Conservation (phyloP, 768 basidiomycete genomes). For the Amanita exitialis region DNA sequence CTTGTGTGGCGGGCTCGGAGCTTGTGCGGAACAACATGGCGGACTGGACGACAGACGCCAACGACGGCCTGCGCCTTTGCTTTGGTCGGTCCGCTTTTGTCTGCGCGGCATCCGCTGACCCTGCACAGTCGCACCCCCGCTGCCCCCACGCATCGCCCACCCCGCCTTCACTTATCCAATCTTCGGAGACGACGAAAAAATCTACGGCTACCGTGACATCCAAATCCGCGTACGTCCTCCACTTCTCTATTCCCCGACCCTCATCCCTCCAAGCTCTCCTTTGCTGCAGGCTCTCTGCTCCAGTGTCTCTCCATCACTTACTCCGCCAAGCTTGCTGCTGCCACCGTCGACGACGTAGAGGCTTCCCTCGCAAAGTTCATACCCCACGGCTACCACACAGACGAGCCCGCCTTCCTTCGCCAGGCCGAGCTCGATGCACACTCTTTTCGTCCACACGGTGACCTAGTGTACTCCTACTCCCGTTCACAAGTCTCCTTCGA, state of each 20-base stretch:
- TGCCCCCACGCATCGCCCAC: conserved; percentile 54
- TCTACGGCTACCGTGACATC: conserved; percentile 88
- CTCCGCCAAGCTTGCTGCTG: conserved; percentile 54
- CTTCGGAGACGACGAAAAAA: conserved; percentile 92
- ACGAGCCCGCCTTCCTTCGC: conserved; percentile 54
- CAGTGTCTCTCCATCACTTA: conserved; percentile 67
- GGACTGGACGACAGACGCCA: conserved; percentile 76
- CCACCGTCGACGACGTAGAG: conserved; percentile 82
- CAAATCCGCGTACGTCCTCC: conserved; percentile 59
- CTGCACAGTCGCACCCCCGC: conserved; percentile 40
- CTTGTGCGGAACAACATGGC: too few relatives aligned
- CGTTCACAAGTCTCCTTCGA: conserved; percentile 49
- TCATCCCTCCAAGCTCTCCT: conserved; percentile 45
- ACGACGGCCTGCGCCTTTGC: conserved; percentile 64
- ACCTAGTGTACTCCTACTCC: conserved; percentile 67
- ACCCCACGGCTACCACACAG: conserved; percentile 63
- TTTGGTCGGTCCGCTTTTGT: conserved; percentile 40
- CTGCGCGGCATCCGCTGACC: conserved; percentile 17
- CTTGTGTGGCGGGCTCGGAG: too few relatives aligned
- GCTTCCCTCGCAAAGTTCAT: conserved; percentile 68
- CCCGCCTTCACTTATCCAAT: conserved; percentile 96
- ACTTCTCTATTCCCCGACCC: neutral
- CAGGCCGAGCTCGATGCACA: conserved; percentile 72
- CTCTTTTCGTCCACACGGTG: conserved; percentile 69
- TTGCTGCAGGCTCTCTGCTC: conserved; percentile 80